These are phyloP conservation scores for Apiospora rasikravindrae DNA, from an alignment of 2,329 filamentous ascomycete genomes.

Conservation along the genomic window DNA sequence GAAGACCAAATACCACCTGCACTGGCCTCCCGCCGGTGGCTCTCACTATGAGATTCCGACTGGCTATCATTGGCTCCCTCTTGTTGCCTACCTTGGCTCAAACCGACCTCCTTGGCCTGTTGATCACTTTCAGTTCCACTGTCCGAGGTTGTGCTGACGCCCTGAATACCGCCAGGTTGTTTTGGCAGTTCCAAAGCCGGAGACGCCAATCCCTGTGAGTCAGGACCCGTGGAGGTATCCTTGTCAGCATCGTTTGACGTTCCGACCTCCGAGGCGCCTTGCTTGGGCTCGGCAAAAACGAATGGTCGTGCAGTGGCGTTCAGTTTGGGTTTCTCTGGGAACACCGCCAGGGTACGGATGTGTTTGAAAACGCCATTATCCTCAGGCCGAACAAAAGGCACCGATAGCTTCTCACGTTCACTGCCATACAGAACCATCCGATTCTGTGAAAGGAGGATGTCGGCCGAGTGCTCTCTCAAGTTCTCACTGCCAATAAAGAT, in stretches of 20 bases:
- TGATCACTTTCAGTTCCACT: constrained; percentile 52
- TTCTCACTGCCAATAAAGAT: constrained; percentile 91
- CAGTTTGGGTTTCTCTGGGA: constrained; percentile 61
- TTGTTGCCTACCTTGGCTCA: constrained; percentile 6
- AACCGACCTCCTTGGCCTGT: constrained; percentile 33
- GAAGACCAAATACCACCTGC: constrained; percentile 70
- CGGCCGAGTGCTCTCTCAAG: constrained; percentile 83
- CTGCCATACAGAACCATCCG: constrained; percentile 86
- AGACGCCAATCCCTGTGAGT: constrained; percentile 44
- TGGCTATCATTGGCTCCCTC: constrained; percentile 22
- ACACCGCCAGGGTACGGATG: constrained; percentile 67
- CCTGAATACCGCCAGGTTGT: constrained; percentile 37
- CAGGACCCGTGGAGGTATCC: constrained; percentile 35
- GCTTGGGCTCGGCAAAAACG: constrained; percentile 44
- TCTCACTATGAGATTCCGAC: constrained; percentile 28
- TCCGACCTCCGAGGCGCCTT: constrained; percentile 23
- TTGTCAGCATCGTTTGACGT: constrained; percentile 34
- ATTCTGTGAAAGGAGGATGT: constrained; percentile 91
- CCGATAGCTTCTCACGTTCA: constrained; percentile 83
- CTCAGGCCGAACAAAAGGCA: constrained; percentile 92
- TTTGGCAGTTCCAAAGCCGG: constrained; percentile 40
- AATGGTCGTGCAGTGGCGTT: constrained; percentile 58
- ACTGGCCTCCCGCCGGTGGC: constrained; percentile 38
- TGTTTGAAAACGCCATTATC: constrained; percentile 81
- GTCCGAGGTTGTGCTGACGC: constrained; percentile 47